phyloP scores from a whole-genome alignment of 2,329 filamentous ascomycete genomes.

The Alternaria burnsii region DNA sequence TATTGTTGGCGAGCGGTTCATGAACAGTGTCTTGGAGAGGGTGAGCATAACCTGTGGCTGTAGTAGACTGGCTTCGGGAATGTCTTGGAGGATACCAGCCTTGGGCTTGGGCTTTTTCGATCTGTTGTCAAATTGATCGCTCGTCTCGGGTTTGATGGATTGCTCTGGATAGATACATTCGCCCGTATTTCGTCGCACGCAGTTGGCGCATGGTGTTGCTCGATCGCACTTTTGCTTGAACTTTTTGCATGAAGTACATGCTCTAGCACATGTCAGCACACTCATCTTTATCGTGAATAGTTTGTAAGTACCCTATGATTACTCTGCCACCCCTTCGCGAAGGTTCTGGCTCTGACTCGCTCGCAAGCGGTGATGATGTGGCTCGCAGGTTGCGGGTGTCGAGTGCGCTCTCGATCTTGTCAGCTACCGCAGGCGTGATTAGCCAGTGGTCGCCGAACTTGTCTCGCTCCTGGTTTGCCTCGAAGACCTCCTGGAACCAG shows the following conservation, averaged over 20 bases:
- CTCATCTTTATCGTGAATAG: neutral
- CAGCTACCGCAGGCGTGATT: slow-evolving; percentile 58
- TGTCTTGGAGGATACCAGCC: slow-evolving; percentile 29
- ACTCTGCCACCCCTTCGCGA: slow-evolving; percentile 11
- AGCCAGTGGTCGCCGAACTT: slow-evolving; percentile 74
- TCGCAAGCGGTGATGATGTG: slow-evolving; percentile 27
- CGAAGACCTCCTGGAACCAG: slow-evolving; percentile 68
- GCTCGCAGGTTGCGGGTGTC: slow-evolving; percentile 12
- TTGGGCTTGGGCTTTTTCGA: neutral
- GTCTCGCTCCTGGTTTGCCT: slow-evolving; percentile 66
- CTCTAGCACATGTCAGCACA: slow-evolving; percentile 9
- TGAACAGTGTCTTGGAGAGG: slow-evolving; percentile 47
- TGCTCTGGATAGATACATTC: slow-evolving; percentile 18
- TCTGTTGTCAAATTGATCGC: neutral
- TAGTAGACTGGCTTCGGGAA: slow-evolving; percentile 47
- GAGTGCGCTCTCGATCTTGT: slow-evolving; percentile 44
- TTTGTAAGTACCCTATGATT: slow-evolving; percentile 18
- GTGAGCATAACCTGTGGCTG: slow-evolving; percentile 38
- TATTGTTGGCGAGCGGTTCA: slow-evolving; percentile 43
- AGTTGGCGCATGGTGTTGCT: slow-evolving; percentile 19
- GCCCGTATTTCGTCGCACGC: slow-evolving; percentile 10
- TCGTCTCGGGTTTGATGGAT: slow-evolving; percentile 3
- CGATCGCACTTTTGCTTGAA: slow-evolving; percentile 23
- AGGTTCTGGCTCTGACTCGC: slow-evolving; percentile 14
- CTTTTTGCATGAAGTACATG: slow-evolving; percentile 20